Percentiles rank a stretch among this genome's conserved stretches.
Evolutionary conservation across 2,329 filamentous ascomycete genomes (phyloP).

Genomic region (Scedosporium minutisporum): DNA sequence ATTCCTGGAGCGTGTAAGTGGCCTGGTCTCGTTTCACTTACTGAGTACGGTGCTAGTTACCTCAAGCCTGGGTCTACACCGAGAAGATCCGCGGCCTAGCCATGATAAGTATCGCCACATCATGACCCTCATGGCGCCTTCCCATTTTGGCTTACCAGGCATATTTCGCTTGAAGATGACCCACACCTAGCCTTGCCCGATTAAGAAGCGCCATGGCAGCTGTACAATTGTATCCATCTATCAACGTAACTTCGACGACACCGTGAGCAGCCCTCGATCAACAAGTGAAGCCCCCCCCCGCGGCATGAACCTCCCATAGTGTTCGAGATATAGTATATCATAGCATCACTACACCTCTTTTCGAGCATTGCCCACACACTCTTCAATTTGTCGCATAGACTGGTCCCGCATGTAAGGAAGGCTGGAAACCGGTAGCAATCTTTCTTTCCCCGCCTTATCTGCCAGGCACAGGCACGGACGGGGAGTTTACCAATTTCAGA

Average conservation of each 20-base stretch:
- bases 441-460: not conserved
- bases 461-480: not conserved
- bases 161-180: not conserved
- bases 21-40: too few relatives aligned
- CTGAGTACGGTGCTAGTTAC: too few relatives aligned
- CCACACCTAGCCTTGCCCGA: not conserved
- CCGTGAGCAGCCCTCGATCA: not conserved
- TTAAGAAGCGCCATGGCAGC: not conserved
- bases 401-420: not conserved
- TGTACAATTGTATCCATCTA: not conserved
- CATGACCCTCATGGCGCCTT: not conserved
- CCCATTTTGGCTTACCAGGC: not conserved
- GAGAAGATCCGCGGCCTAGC: too few relatives aligned
- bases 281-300: not conserved
- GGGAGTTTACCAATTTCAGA: not conserved
- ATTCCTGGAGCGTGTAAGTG: too few relatives aligned
- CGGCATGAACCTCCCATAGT: not conserved
- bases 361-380: not conserved
- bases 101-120: not conserved
- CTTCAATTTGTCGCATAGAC: not conserved
- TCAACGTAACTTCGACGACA: too few relatives aligned
- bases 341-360: not conserved
- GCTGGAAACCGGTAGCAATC: not conserved
- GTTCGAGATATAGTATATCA: not conserved
- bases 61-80: too few relatives aligned